These are phyloP conservation scores for Staphylotrichum longicolle DNA, from an alignment of 495 filamentous ascomycete species.

Conservation along the genomic window DNA sequence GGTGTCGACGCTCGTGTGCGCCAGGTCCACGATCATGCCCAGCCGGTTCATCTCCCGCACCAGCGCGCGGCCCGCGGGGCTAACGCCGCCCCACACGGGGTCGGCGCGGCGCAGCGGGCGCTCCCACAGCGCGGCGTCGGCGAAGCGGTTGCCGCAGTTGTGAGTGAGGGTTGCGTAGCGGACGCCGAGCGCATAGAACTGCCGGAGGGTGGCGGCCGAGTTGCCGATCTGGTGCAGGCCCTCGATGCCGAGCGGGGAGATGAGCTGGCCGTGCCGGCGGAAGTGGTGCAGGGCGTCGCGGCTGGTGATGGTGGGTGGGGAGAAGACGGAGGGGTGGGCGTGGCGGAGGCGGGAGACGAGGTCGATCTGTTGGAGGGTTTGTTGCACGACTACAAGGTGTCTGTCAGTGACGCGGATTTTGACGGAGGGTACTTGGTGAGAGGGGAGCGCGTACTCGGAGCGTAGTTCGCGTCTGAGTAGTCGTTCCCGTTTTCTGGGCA, in stretches of 20 bases:
- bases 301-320: slow-evolving; percentile 52
- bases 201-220: slow-evolving; percentile 70
- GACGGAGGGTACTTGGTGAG: no score
- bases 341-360: slow-evolving; percentile 66
- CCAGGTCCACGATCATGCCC: slow-evolving; percentile 75
- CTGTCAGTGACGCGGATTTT: no score
- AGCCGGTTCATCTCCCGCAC: slow-evolving; percentile 77
- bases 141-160: slow-evolving; percentile 90
- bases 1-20: slow-evolving; percentile 64
- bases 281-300: slow-evolving; percentile 60
- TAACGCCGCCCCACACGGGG: slow-evolving; percentile 63
- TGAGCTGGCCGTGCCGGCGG: slow-evolving; percentile 50
- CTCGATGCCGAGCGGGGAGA: slow-evolving; percentile 77
- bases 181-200: slow-evolving; percentile 75
- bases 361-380: slow-evolving; percentile 82
- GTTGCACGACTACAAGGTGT: no score
- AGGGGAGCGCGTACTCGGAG: slow-evolving; percentile 32
- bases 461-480: slow-evolving; percentile 71
- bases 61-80: slow-evolving; percentile 61
- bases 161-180: slow-evolving; percentile 88
- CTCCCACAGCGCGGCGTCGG: slow-evolving; percentile 71
- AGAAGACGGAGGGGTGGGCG: slow-evolving; percentile 69
- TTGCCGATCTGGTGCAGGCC: slow-evolving; percentile 96
- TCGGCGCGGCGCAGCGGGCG: slow-evolving; percentile 46
- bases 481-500: slow-evolving; percentile 72